phyloP scores from a whole-genome alignment of 352 stramenopile genomes.

The Peronospora destructor region DNA sequence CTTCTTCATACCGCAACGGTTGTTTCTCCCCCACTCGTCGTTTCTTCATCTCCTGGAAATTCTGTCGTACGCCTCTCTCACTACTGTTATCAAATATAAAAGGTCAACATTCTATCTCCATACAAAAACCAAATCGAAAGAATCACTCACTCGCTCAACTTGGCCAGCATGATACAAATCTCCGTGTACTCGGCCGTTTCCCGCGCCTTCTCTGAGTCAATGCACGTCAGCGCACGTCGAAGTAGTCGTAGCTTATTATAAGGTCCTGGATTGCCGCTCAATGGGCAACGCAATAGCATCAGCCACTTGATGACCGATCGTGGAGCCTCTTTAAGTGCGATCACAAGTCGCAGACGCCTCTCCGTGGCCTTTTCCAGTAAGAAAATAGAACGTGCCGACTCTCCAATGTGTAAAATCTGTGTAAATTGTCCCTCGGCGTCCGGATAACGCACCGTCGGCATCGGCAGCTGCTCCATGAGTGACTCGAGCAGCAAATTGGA shows the following conservation, averaged over 20 bases:
- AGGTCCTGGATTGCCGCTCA: conserved; percentile 32
- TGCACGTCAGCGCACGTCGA: conserved; percentile 35
- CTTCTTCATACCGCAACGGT: conserved; percentile 51
- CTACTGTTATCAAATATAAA: conserved; percentile 19
- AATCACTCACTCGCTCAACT: conserved; percentile 37
- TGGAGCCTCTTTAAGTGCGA: conserved; percentile 44
- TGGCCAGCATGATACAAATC: conserved; percentile 55
- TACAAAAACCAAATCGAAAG: neutral
- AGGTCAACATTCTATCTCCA: neutral
- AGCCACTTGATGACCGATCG: conserved; percentile 45
- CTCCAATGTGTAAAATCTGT: conserved; percentile 43
- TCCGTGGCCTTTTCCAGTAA: conserved; percentile 44
- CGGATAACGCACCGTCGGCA: conserved; percentile 16
- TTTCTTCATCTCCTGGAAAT: conserved; percentile 55
- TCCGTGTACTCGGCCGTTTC: conserved; percentile 40
- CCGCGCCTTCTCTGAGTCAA: conserved; percentile 28
- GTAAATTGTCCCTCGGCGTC: conserved; percentile 5
- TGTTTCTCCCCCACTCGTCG: conserved; percentile 44
- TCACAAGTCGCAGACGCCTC: conserved; percentile 34
- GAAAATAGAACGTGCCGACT: conserved; percentile 56
- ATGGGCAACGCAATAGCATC: conserved; percentile 40
- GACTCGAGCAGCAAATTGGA: conserved; percentile 1
- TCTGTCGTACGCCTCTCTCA: conserved; percentile 40
- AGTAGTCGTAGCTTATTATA: conserved; percentile 43
- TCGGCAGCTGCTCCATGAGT: conserved; percentile 15